These are phyloP conservation scores for Trichophyton rubrum DNA, from an alignment of 2,329 filamentous ascomycete genomes.

Conservation along the genomic window DNA sequence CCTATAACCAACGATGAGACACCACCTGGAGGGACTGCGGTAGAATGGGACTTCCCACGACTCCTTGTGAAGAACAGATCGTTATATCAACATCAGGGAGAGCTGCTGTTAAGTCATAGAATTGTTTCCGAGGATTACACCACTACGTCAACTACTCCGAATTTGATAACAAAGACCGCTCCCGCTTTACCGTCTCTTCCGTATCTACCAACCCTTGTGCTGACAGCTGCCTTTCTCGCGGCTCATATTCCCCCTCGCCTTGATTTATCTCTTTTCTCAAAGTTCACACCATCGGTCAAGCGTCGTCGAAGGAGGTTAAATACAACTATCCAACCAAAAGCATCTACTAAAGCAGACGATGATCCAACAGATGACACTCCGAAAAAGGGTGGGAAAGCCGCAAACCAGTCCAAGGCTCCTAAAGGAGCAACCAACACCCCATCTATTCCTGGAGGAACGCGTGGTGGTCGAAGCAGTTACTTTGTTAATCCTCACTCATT, in stretches of 20 bases:
- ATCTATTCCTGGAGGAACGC: slow-evolving; percentile 20
- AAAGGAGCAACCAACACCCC: slow-evolving; percentile 29
- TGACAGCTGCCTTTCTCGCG: slow-evolving; percentile 37
- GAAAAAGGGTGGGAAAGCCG: slow-evolving; percentile 22
- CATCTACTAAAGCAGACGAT: slow-evolving; percentile 19
- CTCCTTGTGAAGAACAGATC: slow-evolving; percentile 49
- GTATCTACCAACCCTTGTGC: slow-evolving; percentile 36
- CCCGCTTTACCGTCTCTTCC: slow-evolving; percentile 29
- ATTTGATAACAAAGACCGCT: slow-evolving; percentile 12
- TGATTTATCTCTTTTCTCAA: slow-evolving; percentile 40
- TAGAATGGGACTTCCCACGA: slow-evolving; percentile 69
- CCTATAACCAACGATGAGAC: slow-evolving; percentile 60
- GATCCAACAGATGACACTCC: slow-evolving; percentile 20
- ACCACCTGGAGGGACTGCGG: slow-evolving; percentile 35
- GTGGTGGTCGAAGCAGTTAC: slow-evolving; percentile 23
- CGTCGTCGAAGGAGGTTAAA: slow-evolving; percentile 29
- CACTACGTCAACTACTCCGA: slow-evolving; percentile 7
- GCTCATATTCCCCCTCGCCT: slow-evolving; percentile 36
- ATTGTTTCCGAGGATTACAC: slow-evolving; percentile 24
- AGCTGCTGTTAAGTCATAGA: slow-evolving; percentile 32
- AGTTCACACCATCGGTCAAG: slow-evolving; percentile 35
- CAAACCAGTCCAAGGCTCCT: background rate
- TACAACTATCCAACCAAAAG: slow-evolving; percentile 23
- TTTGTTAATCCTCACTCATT: slow-evolving; percentile 33
- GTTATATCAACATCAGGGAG: slow-evolving; percentile 36